Conservation (phyloP, 805 yeast species). For the Schwanniomyces vanrijiae region DNA sequence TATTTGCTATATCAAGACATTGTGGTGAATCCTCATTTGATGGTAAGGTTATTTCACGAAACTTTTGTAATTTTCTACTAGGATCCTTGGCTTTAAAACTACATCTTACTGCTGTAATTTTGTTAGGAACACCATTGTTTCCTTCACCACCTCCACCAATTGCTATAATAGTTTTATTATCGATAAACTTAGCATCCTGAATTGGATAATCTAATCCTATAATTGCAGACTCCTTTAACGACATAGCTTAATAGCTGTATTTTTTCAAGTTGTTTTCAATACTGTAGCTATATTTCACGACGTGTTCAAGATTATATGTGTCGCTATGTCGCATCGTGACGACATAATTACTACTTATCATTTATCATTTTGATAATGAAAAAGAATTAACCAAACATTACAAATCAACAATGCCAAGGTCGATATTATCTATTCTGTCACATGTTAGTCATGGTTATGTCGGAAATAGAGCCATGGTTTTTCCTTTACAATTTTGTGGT, state of each 20-base stretch:
- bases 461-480: slow-evolving; percentile 65
- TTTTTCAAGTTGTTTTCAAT: neutral
- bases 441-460: slow-evolving; percentile 76
- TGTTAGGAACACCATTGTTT: slow-evolving; percentile 83
- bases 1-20: slow-evolving; percentile 56
- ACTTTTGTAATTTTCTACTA: slow-evolving; percentile 48
- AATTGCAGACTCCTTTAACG: slow-evolving; percentile 33
- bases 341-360: neutral
- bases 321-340: neutral
- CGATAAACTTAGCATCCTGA: slow-evolving; percentile 72
- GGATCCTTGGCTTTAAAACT: slow-evolving; percentile 50
- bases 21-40: slow-evolving; percentile 86
- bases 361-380: neutral
- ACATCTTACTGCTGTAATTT: slow-evolving; percentile 64
- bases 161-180: slow-evolving; percentile 59
- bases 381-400: too few relatives aligned
- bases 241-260: slow-evolving; percentile 16
- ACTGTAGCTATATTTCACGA: neutral
- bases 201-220: slow-evolving; percentile 69
- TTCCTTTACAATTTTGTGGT: slow-evolving; percentile 62
- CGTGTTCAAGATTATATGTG: neutral
- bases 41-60: slow-evolving; percentile 60
- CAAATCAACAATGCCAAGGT: neutral
- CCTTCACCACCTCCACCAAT: slow-evolving; percentile 98
- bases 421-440: slow-evolving; percentile 58